Conservation (phyloP, 192 early-diverging fungal species). For the Rhizophagus prolifer region DNA sequence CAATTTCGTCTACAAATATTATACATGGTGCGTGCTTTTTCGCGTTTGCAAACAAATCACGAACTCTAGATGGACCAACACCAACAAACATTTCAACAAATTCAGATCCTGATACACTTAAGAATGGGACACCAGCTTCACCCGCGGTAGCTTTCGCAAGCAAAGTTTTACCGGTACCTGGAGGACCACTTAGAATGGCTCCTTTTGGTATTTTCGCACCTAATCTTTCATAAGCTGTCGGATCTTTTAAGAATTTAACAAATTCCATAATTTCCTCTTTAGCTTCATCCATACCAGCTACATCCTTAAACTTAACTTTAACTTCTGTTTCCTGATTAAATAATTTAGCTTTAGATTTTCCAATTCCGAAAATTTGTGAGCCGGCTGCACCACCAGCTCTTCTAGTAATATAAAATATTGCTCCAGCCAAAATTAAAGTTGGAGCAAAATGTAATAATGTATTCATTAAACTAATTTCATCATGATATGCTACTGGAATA, state of each 20-base stretch:
- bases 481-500: slow-evolving; percentile 89
- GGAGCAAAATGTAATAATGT: slow-evolving; percentile 90
- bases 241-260: slow-evolving; percentile 98
- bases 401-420: slow-evolving; percentile 83
- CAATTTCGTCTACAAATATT: slow-evolving; percentile 99
- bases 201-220: slow-evolving; percentile 99
- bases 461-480: slow-evolving; percentile 71
- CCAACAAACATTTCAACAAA: slow-evolving; percentile 99
- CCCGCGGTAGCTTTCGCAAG: slow-evolving; percentile 99
- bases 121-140: slow-evolving; percentile 96
- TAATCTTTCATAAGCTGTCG: slow-evolving; percentile 82
- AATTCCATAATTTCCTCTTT: slow-evolving; percentile 99
- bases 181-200: slow-evolving; percentile 90
- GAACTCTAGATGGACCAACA: slow-evolving; percentile 89
- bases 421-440: slow-evolving; percentile 87
- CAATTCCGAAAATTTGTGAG: slow-evolving; percentile 89
- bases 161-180: slow-evolving; percentile 98
- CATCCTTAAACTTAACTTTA: slow-evolving; percentile 97
- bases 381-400: slow-evolving; percentile 66
- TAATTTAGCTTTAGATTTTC: slow-evolving; percentile 92
- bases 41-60: slow-evolving; percentile 95
- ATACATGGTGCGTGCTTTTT: slow-evolving; percentile 98
- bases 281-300: slow-evolving; percentile 98
- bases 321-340: slow-evolving; percentile 97
- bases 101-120: slow-evolving; percentile 98